A percentile compares a stretch with the other conserved stretches of the same genome.
Conservation (phyloP, 2,329 filamentous ascomycete genomes). For the Conoideocrella luteorostrata region DNA sequence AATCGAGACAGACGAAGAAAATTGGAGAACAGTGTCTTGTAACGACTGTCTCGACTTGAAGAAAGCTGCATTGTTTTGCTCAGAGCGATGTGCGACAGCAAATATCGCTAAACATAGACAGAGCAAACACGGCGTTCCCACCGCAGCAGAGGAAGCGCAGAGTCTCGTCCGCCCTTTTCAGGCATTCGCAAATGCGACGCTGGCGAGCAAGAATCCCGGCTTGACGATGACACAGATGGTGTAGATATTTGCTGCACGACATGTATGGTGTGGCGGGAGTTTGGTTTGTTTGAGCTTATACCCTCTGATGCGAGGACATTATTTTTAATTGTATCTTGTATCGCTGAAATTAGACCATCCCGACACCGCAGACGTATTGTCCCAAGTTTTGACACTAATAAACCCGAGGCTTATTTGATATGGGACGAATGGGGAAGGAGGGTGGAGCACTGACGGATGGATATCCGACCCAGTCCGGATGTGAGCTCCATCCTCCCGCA, state of each 20-base stretch:
- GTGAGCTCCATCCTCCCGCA: not conserved
- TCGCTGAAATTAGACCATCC: too few species aligned
- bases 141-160: conserved; percentile 16
- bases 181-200: conserved; percentile 20
- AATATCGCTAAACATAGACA: conserved; percentile 36
- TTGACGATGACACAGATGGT: conserved; percentile 20
- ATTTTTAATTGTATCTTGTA: too few species aligned
- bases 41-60: conserved; percentile 33
- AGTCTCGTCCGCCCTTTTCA: conserved; percentile 17
- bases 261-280: too few species aligned
- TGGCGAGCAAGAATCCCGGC: conserved; percentile 27
- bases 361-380: too few species aligned
- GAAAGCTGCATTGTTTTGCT: conserved; percentile 35
- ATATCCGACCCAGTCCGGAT: conserved; percentile 3
- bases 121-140: conserved; percentile 22
- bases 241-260: not conserved
- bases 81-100: conserved; percentile 31
- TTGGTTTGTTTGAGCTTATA: too few species aligned
- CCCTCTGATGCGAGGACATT: not conserved
- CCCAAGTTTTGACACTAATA: too few species aligned
- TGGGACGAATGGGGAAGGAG: not conserved
- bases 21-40: conserved; percentile 29
- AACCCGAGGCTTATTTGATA: too few species aligned
- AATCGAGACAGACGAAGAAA: conserved; percentile 30
- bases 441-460: too few species aligned